A percentile compares a stretch with the other conserved stretches of the same genome.
Evolutionary conservation across 441 rosid species (phyloP).

Genomic region (Pelargonium myrrhifolium): DNA sequence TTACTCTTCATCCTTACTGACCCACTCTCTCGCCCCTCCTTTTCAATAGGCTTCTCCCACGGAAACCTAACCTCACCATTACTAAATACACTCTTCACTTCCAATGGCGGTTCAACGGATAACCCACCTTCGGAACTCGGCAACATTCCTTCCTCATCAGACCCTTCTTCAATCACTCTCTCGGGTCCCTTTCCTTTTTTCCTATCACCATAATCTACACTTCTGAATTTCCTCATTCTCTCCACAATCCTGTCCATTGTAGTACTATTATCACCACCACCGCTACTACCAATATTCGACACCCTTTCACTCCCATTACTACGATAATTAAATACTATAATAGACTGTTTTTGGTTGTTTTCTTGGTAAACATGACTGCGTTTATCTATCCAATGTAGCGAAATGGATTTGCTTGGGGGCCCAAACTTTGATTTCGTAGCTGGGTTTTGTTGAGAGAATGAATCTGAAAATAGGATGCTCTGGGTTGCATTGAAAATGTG

Average conservation of each 20-base stretch:
- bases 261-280: constrained; percentile 32
- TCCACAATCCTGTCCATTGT: constrained; percentile 83
- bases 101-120: constrained; percentile 41
- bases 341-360: constrained; percentile 25
- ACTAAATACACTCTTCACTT: constrained; percentile 31
- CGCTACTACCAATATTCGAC: constrained; percentile 26
- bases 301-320: constrained; percentile 15
- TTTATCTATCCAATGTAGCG: constrained; percentile 21
- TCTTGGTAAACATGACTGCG: constrained; percentile 30
- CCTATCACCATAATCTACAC: constrained; percentile 39
- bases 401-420: constrained; percentile 20
- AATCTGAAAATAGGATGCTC: constrained; percentile 14
- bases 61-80: constrained; percentile 63
- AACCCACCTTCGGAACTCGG: constrained; percentile 60
- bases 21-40: constrained; percentile 36
- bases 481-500: constrained; percentile 13
- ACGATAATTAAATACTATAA: constrained; percentile 28
- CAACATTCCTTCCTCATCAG: constrained; percentile 58
- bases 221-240: constrained; percentile 65
- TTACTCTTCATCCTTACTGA: constrained; percentile 48
- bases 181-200: constrained; percentile 25
- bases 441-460: constrained; percentile 20
- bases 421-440: constrained; percentile 21
- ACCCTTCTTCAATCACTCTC: constrained; percentile 61
- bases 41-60: constrained; percentile 62